These are phyloP conservation scores for Mycena amicta DNA, from an alignment of 768 basidiomycete species.

Conservation along the genomic window DNA sequence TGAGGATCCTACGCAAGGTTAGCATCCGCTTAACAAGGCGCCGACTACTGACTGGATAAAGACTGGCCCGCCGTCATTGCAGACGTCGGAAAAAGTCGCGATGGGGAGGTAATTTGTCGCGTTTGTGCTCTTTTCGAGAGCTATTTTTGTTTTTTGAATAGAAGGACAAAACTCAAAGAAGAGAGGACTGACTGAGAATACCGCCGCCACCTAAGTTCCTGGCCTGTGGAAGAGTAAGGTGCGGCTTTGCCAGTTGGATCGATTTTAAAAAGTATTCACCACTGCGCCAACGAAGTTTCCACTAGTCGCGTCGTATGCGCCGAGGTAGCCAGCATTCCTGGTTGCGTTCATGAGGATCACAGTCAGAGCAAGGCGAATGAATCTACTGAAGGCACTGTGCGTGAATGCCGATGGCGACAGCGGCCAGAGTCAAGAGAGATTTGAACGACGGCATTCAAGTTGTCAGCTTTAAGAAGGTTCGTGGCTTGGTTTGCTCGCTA, in stretches of 20 bases:
- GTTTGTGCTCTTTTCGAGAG: constrained; percentile 1
- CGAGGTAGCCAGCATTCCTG: constrained; percentile 10
- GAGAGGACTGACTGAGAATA: constrained; percentile 6
- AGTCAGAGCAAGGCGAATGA: not conserved
- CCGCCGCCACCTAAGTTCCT: constrained; percentile 1
- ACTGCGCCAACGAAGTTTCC: constrained; percentile 6
- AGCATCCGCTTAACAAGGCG: not conserved
- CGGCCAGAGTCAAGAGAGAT: not conserved
- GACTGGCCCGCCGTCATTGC: constrained; percentile 9
- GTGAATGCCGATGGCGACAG: not conserved
- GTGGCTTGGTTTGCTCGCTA: no score
- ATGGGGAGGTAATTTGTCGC: constrained; percentile 6
- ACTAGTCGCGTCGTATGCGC: constrained; percentile 1
- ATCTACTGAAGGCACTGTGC: constrained; percentile 7
- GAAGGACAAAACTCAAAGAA: not conserved
- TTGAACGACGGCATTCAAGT: not conserved
- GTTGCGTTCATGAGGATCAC: not conserved
- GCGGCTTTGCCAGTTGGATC: not conserved
- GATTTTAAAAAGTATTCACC: not conserved
- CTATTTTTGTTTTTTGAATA: not conserved
- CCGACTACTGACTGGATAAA: constrained; percentile 1
- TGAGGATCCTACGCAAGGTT: not conserved
- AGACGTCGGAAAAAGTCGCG: constrained; percentile 2
- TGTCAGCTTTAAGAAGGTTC: no score
- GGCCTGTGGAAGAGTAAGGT: not conserved